Percentiles rank a stretch among this genome's conserved stretches.
Evolutionary conservation across 306 rosid species (phyloP).

Genomic region (Cucurbita moschata): DNA sequence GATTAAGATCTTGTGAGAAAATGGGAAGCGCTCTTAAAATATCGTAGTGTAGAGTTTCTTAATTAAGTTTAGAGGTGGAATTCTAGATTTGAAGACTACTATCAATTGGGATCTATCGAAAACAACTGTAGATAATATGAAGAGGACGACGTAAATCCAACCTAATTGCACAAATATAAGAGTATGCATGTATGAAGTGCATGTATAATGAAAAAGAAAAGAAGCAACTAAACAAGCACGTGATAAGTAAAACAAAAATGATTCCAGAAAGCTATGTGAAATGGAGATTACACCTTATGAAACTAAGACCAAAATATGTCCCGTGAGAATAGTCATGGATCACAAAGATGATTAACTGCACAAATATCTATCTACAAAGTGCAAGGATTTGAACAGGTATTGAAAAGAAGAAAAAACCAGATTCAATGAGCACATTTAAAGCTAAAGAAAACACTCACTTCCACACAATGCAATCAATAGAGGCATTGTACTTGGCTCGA

Average conservation of each 20-base stretch:
- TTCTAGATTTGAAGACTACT: neutral
- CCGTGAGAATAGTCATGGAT: neutral
- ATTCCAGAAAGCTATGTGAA: neutral
- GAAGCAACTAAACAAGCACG: neutral
- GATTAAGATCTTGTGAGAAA: neutral
- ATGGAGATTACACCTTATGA: neutral
- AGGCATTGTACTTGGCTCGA: slow-evolving; percentile 75
- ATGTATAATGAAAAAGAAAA: neutral
- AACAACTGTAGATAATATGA: neutral
- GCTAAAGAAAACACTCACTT: slow-evolving; percentile 38
- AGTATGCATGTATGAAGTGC: neutral
- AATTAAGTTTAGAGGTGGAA: neutral
- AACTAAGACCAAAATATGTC: neutral
- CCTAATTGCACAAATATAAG: neutral
- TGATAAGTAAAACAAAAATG: neutral
- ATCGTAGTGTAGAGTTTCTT: neutral
- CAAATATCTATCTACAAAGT: neutral
- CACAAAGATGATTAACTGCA: neutral
- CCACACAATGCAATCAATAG: slow-evolving; percentile 92
- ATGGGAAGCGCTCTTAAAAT: neutral
- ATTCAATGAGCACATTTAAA: neutral
- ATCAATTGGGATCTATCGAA: neutral
- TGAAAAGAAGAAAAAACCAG: neutral
- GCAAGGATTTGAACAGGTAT: neutral
- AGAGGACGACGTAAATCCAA: neutral